These are phyloP conservation scores for Obelidium mucronatum DNA, from an alignment of 192 early-diverging fungal species.

Conservation along the genomic window DNA sequence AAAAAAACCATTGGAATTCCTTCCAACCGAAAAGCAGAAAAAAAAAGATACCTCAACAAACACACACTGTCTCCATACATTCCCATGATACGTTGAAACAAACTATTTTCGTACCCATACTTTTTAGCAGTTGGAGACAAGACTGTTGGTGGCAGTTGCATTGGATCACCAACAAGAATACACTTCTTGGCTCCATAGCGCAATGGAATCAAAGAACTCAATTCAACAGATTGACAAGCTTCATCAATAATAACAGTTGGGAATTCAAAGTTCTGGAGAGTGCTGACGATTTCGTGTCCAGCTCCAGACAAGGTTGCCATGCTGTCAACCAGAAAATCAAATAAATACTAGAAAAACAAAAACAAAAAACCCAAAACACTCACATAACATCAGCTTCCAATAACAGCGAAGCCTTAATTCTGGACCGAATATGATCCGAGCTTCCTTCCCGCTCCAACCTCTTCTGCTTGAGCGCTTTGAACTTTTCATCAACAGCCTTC, in stretches of 20 bases:
- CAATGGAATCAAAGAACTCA: constrained; percentile 86
- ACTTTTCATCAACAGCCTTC: constrained; percentile 26
- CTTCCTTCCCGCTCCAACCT: constrained; percentile 45
- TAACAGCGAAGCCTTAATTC: constrained; percentile 72
- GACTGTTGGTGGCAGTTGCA: constrained; percentile 93
- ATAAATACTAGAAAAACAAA: background rate
- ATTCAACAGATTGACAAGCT: constrained; percentile 92
- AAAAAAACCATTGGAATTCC: background rate
- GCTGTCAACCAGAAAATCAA: background rate
- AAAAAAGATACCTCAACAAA: constrained; percentile 66
- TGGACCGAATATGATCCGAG: constrained; percentile 31
- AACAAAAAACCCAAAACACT: background rate
- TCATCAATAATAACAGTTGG: constrained; percentile 89
- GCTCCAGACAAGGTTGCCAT: constrained; percentile 83
- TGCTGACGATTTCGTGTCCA: constrained; percentile 82
- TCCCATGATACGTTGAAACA: constrained; percentile 89
- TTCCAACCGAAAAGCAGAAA: background rate
- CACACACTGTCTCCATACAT: constrained; percentile 68
- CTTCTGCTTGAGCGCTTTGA: constrained; percentile 41
- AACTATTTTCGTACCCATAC: constrained; percentile 82
- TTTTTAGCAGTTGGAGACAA: constrained; percentile 73
- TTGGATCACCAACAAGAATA: constrained; percentile 93
- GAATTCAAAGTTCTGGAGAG: constrained; percentile 69
- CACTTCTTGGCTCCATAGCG: constrained; percentile 81
- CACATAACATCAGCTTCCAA: constrained; percentile 76